Conservation (phyloP, 179 eudicot genomes). For the Beta lomatogona region DNA sequence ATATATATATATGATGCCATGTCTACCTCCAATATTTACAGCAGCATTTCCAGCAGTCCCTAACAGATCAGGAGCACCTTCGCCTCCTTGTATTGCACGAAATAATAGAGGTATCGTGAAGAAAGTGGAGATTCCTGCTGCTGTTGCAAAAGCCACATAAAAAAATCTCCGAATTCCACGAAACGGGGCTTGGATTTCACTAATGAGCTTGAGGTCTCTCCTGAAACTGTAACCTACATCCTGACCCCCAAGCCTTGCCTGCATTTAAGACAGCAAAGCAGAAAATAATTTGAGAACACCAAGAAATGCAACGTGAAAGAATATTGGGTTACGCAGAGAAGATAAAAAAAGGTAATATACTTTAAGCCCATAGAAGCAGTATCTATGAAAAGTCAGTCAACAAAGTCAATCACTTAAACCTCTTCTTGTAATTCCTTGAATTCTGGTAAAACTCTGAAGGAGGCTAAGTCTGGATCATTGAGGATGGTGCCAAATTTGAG, state of each 20-base stretch:
- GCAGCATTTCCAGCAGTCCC: constrained; percentile 79
- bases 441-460: constrained; percentile 93
- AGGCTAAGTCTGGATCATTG: constrained; percentile 97
- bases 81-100: constrained; percentile 78
- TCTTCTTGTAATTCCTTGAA: constrained; percentile 98
- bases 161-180: constrained; percentile 94
- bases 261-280: constrained; percentile 11
- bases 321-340: neutral
- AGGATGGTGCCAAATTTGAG: constrained; percentile 95
- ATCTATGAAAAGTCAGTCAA: constrained; percentile 6
- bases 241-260: constrained; percentile 98
- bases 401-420: constrained; percentile 41
- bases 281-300: neutral
- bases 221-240: constrained; percentile 91
- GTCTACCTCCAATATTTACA: constrained; percentile 79
- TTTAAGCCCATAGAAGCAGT: constrained; percentile 20
- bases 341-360: neutral
- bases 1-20: neutral
- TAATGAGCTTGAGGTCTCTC: constrained; percentile 97
- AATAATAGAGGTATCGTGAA: constrained; percentile 79
- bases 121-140: constrained; percentile 90
- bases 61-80: constrained; percentile 79
- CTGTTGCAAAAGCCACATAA: constrained; percentile 87
- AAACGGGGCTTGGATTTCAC: constrained; percentile 99
- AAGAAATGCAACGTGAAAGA: neutral